Base-by-base conservation (phyloP, 2,329 filamentous ascomycete genomes). In the Xylogone sp. region DNA sequence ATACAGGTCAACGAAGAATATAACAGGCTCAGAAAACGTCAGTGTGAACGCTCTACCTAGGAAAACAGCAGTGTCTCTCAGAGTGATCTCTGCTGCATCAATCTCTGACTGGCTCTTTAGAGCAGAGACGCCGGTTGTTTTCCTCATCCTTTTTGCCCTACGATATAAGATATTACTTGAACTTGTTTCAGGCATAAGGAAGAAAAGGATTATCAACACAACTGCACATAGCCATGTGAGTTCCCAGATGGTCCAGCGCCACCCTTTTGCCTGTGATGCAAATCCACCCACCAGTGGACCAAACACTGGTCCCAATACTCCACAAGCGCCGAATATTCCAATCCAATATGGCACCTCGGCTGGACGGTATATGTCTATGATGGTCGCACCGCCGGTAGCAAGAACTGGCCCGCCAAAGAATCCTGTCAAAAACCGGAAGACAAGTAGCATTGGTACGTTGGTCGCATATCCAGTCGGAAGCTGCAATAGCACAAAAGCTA, bases 401-500 rank as follows among this genome's bases (percentile, higher is more conserved):
- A 88, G 68, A 61, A 77, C 82, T 0, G 83, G 84, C 3, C 75
- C 79, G 16, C 83, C 82, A 56, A 85, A 82, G 71, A 85, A 83
- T 2, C 82, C 83, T 48, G 79, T 78, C 9, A 86, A 65, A 66
- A 84, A 84, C 1, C 82, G 76, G 8, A 83, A 70, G 2, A 84
- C 77, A 59, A 86, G 73, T 8, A 89, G 70, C 0, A 81, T 81
- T 0, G 78, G 66, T 46, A 82, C 84, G 67, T 82, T 85, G 39
- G 76, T 65, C 3, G 79, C 79, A 0, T 87, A 66, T 0, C 82
- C 80, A 0, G 82, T 78, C 0, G 84, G 83, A 22, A 88, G 75
- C 9, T 76, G 79, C 5, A 88, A 66, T 53, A 87, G 74, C 49
- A 87, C 80, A 61, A 87, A 88, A 24, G 87, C 71, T 50, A 78